Conservation (phyloP, 2,329 filamentous ascomycete genomes). For the Fusarium nurragi region DNA sequence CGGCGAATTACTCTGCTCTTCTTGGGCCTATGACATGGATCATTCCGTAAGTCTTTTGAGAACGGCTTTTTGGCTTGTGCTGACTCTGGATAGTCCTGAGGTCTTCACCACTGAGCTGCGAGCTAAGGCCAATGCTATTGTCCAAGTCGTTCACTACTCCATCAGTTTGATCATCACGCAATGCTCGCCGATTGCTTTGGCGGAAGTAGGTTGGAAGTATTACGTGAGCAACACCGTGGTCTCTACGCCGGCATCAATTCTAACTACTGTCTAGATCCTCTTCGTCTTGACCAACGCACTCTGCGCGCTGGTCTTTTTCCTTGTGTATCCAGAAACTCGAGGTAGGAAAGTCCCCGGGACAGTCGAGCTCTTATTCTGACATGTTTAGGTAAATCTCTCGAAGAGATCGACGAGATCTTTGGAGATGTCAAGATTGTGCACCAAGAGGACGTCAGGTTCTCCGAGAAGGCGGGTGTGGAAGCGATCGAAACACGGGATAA, state of each 20-base stretch:
- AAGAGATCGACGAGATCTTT: conserved; percentile 54
- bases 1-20: conserved; percentile 50
- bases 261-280: conserved; percentile 44
- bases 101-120: conserved; percentile 54
- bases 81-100: conserved; percentile 44
- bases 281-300: conserved; percentile 53
- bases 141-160: conserved; percentile 54
- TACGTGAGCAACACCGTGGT: conserved; percentile 42
- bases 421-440: conserved; percentile 49
- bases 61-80: accelerated
- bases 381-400: conserved; percentile 51
- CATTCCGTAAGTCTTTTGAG: conserved; percentile 48
- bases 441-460: conserved; percentile 37
- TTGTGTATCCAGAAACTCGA: conserved; percentile 52
- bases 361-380: conserved; percentile 1
- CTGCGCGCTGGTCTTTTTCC: conserved; percentile 49
- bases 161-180: conserved; percentile 54
- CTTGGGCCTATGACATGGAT: conserved; percentile 56
- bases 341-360: conserved; percentile 32
- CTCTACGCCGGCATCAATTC: accelerated
- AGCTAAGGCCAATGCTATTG: conserved; percentile 54
- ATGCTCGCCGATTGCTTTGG: conserved; percentile 53
- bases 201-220: conserved; percentile 54
- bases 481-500: background rate
- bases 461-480: conserved; percentile 27